Evolutionary conservation across 768 basidiomycete genomes (phyloP).

Genomic region (Hortiboletus campestris): DNA sequence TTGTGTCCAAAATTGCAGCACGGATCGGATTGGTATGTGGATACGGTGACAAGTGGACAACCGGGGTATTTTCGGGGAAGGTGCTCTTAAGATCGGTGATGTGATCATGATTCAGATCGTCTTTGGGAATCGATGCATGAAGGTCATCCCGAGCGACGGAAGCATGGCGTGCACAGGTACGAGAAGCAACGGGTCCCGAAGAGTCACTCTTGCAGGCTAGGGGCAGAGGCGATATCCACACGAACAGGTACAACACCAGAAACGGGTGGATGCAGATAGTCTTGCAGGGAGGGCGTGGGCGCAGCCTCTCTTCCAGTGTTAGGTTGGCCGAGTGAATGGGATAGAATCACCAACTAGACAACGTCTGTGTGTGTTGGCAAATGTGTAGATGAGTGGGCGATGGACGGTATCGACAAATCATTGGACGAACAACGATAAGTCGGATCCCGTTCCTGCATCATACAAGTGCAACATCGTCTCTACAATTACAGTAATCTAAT

Average conservation of each 20-base stretch:
- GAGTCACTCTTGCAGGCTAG: conserved; percentile 44
- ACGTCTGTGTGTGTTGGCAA: no score
- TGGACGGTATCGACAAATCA: no score
- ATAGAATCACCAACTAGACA: conserved; percentile 16
- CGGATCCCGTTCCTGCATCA: no score
- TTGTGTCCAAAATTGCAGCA: conserved; percentile 35
- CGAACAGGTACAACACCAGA: conserved; percentile 13
- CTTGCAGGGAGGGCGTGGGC: conserved; percentile 36
- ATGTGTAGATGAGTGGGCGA: no score
- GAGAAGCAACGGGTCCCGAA: conserved; percentile 28
- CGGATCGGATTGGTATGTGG: conserved; percentile 39
- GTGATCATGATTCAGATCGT: conserved; percentile 25
- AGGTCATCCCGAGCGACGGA: conserved; percentile 37
- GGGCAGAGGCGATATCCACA: conserved; percentile 27
- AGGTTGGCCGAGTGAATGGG: conserved; percentile 14
- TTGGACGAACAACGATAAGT: no score
- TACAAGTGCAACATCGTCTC: no score
- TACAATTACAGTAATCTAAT: no score
- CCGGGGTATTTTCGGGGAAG: conserved; percentile 36
- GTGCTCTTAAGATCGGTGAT: conserved; percentile 25
- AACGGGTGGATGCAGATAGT: conserved; percentile 36
- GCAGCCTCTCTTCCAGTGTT: conserved; percentile 40
- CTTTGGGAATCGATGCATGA: conserved; percentile 30
- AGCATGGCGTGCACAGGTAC: conserved; percentile 19
- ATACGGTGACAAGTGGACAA: conserved; percentile 5